Evolutionary conservation across 1,139 yeast species (phyloP).

Genomic region (Nakaseomyces uthaithaninus): DNA sequence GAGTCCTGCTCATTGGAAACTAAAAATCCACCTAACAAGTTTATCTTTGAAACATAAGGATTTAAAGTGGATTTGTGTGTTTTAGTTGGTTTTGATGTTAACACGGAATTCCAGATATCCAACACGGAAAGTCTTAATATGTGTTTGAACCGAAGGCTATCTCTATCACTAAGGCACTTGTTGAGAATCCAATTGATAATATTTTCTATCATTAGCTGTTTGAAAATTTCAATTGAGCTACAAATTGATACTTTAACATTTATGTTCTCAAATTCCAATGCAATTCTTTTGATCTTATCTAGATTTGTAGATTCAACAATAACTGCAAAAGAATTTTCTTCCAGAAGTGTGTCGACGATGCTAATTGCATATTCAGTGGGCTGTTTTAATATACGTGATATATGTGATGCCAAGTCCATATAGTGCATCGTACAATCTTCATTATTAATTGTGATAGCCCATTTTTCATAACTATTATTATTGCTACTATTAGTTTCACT

Average conservation of each 20-base stretch:
- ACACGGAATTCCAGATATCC: conserved; percentile 18
- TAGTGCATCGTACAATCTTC: conserved; percentile 24
- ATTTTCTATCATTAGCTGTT: conserved; percentile 21
- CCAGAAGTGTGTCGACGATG: conserved; percentile 17
- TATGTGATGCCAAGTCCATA: conserved; percentile 23
- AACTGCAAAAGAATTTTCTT: conserved; percentile 18
- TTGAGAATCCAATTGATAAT: conserved; percentile 23
- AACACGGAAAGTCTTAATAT: conserved; percentile 23
- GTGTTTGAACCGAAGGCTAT: conserved; percentile 12
- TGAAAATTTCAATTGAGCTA: conserved; percentile 21
- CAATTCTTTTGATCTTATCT: conserved; percentile 16
- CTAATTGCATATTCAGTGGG: conserved; percentile 26
- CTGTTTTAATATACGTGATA: conserved; percentile 20
- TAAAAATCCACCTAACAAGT: conserved; percentile 25
- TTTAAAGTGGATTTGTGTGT: conserved; percentile 7
- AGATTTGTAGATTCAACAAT: conserved; percentile 20
- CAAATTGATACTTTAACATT: conserved; percentile 22
- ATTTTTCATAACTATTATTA: conserved; percentile 30
- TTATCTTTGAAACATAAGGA: conserved; percentile 20
- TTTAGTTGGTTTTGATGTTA: not conserved
- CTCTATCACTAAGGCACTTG: conserved; percentile 11
- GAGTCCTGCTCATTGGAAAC: conserved; percentile 20
- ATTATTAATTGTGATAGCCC: conserved; percentile 26
- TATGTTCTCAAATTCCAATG: conserved; percentile 17
- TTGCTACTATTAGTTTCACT: conserved; percentile 29